Percentiles rank a stretch among this genome's conserved stretches.
Conservation (phyloP, 176 grass and related monocot species). For the sorghum (Sorghum bicolor) region Sorghum_bicolor_NCBIv3 NC_012873.2:56832001-56832500, state of each 20-base stretch:
- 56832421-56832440: not conserved
- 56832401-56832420: not conserved
- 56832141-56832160: not conserved
- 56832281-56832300: not conserved
- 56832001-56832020: not conserved
- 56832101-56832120: not conserved
- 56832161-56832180: conserved; percentile 3
- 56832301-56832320: not conserved
- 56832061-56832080: not conserved
- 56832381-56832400: not conserved
- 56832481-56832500: not conserved
- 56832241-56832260: not conserved
- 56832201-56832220: not conserved
- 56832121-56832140: not conserved
- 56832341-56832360: not conserved
- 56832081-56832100: not conserved
- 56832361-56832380: not conserved
- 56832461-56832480: not conserved
- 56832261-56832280: not conserved
- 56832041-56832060: not conserved
- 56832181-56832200: not conserved
- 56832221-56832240: not conserved
- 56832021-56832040: not conserved
- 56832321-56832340: not conserved
- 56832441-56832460: not conserved